Evolutionary conservation across 306 rosid genomes (phyloP), one percentile per base, ranked within the genome.

Genomic region (Oemleria cerasiformis): DNA sequence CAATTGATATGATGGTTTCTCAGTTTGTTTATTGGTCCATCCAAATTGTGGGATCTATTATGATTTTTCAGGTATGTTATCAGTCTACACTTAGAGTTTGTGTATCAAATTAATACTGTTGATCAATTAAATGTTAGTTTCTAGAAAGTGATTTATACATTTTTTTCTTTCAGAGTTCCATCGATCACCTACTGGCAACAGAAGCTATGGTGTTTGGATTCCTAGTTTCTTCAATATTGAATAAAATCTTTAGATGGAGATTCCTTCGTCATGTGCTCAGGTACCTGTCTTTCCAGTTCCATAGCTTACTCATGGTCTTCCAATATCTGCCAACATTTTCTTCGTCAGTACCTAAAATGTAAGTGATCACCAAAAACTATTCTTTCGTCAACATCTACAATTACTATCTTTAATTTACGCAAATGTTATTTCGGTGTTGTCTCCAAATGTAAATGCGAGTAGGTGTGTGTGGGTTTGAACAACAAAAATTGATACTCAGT

Each of bases 1-100:
- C 96, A 30, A 85, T 94, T 73, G 92, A 94, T 74, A 62, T 57
- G 54, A 89, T 83, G 82, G 91, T 91, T 55, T 80, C 97, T 65
- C 74, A 80, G 55, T 91, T 91, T 74, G 99, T 91, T 59, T 85
- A 84, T 41, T 91, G 99, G 96, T 79, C 96, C 76, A 82, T 94
- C 56, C 85, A 95, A 39, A 73, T 85, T 69, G 53, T 94, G 76
- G 92, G 92, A 47, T 78, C 77, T 45, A 50, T 88, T 59, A 68
- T 88, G 83, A 90, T 88, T 78, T 86, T 88, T 68, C 96, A 91
- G 98, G 97, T 90, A 66, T 72, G 44, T 70, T 71, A 5, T 6
- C 47, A 19, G 67, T 65, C 62, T 15, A 23, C 58, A 36, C 30
- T 47, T 58, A 30, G 53, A 30, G 34, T 36, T 25, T 70, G 56